Base-by-base conservation (phyloP, 768 basidiomycete species). In the Serendipita sp. region DNA sequence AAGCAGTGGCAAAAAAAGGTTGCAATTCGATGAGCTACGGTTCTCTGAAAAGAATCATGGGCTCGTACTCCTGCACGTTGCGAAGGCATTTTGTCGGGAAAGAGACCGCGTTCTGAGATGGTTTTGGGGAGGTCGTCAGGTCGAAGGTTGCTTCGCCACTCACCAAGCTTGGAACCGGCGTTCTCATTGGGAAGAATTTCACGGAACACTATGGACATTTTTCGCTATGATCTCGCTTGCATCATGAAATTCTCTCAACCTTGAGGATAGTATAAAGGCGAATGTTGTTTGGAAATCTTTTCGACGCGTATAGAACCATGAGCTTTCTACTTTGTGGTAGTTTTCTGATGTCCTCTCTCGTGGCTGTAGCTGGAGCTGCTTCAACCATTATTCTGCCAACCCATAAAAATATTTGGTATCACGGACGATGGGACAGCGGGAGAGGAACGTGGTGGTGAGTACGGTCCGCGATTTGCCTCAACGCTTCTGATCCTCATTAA, bases 51-150 rank as follows among this genome's bases (percentile, higher is more conserved):
- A 20, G 7, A 20, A 48, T 5, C n/a, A 48, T 48, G 45, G 14
- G n/a, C 20, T 73, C 82, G 61, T 74, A 89, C 88, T 42, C 89
- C 89, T 65, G 87, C 87, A 70, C 88, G 75, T 77, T 89, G 85
- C 71, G 84, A 79, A 70, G 83, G 81, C 87, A 90, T 88, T 48
- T 48, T 28, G n/a, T 48, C 45, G 45, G 26, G 5, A 48, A 48
- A 5, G n/a, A n/a, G 45, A 28, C 45, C n/a, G n/a, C 38, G 38
- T 38, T 14, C 38, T 14, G 5, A 38, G n/a, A 38, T 38, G 7
- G 38, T 14, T 38, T 38, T 38, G 7, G 7, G 38, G 38, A 38
- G 38, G 38, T 38, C 38, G 38, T 38, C 38, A 14, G 38, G 38
- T 38, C 38, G 14, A 38, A 38, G 38, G 38, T 38, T 38, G 38